phyloP scores from a whole-genome alignment of 2,329 filamentous ascomycete genomes.

The Hypoxylon sp. region DNA sequence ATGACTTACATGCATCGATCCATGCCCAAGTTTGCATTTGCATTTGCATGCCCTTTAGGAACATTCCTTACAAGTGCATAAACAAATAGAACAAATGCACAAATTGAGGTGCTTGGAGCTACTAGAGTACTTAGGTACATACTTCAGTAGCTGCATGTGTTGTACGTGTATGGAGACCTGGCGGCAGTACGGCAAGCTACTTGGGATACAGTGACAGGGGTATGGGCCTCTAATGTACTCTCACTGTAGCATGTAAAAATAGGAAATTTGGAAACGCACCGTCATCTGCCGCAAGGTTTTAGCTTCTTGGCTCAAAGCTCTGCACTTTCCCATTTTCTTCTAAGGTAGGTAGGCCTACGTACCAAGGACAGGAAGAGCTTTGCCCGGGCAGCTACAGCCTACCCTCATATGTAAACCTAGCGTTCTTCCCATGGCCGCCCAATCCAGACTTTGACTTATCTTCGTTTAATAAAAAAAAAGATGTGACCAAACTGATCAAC shows the following conservation, averaged over 20 bases:
- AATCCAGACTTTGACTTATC: conserved; percentile 30
- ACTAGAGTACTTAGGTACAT: conserved; percentile 4
- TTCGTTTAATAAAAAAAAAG: conserved; percentile 15
- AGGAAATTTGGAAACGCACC: conserved; percentile 44
- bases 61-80: conserved; percentile 17
- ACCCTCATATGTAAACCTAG: conserved; percentile 44
- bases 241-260: conserved; percentile 44
- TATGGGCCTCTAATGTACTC: conserved; percentile 19
- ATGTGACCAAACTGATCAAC: conserved; percentile 19
- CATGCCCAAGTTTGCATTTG: conserved; percentile 4
- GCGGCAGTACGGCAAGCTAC: conserved; percentile 32
- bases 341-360: conserved; percentile 10
- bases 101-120: conserved; percentile 15
- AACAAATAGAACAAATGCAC: conserved; percentile 20
- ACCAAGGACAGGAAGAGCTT: conserved; percentile 39
- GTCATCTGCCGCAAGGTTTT: conserved; percentile 46
- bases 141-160: neutral
- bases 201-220: conserved; percentile 10
- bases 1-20: conserved; percentile 42
- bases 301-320: conserved; percentile 40
- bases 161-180: neutral
- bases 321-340: conserved; percentile 33
- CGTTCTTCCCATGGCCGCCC: conserved; percentile 37
- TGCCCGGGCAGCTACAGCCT: conserved; percentile 40
- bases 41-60: neutral